Base-by-base conservation (phyloP, 2,329 filamentous ascomycete genomes). In the Elsinoe perseae region DNA sequence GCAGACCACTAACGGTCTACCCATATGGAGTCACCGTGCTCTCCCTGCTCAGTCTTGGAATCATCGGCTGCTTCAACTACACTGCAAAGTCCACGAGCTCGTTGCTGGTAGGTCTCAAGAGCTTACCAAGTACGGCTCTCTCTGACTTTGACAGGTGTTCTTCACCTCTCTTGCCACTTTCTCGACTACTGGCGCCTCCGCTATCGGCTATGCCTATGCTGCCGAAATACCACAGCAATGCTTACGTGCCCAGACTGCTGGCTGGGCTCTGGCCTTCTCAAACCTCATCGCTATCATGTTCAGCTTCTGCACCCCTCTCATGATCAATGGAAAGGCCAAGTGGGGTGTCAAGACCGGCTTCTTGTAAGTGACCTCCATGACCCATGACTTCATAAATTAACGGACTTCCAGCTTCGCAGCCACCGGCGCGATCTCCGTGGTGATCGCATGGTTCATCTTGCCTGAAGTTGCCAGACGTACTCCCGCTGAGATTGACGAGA, bases 311-410 rank as follows among this genome's bases (percentile, higher is more conserved):
- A 75, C 72, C 0, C 73, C 73, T 1, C 50, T 73, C 7, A 75
- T 75, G 73, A 74, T 75, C 54, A 73, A 75, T 40, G 70, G 67
- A 0, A 57, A 58, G 1, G 55, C 59, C 5, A 59, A 69, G n/a
- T 76, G 73, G 72, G 72, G 73, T 4, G 70, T 75, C 1, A 74
- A 72, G 59, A 75, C 73, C 0, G 73, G 72, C 0, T 75, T 75
- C 53, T 75, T 75, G 73, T 72, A 57, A 56, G 69, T 65, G 21
- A 28, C 20, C 6, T 12, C 18, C 34, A 18, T 48, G 28, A 10
- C 20, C 40, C 2, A 20, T n/a, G 7, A 14, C 1, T 9, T n/a
- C 18, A 20, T 43, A 6, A 4, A 20, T 30, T 53, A 21, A 53
- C 28, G 3, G 6, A 5, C 5, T 34, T 10, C 36, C 69, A 68